Evolutionary conservation across 2,329 filamentous ascomycete species (phyloP).

Genomic region (Rutstroemia sp.): DNA sequence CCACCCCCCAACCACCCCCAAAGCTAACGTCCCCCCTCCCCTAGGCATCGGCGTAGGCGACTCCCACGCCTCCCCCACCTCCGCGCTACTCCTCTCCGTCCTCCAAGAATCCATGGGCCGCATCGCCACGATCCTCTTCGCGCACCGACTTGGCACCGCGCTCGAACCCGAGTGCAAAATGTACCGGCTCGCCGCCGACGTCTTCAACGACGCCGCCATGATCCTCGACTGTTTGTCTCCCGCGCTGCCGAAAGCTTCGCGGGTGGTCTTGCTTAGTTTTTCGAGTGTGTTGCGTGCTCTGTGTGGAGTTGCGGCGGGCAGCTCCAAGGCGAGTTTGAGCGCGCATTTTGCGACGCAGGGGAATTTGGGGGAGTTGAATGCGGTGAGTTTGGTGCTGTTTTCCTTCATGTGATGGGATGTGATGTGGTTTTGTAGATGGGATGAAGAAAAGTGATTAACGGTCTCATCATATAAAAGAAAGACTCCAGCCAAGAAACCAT

Average conservation of each 20-base stretch:
- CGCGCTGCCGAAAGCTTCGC: constrained; percentile 47
- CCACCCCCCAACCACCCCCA: no score
- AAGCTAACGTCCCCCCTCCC: neutral
- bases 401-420: no score
- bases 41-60: constrained; percentile 61
- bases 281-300: constrained; percentile 58
- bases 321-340: constrained; percentile 83
- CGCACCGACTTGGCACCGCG: constrained; percentile 57
- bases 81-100: constrained; percentile 57
- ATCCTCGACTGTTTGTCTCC: constrained; percentile 63
- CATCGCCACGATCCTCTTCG: constrained; percentile 63
- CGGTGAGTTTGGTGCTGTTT: constrained; percentile 40
- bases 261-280: constrained; percentile 50
- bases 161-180: constrained; percentile 68
- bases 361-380: constrained; percentile 89
- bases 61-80: constrained; percentile 54
- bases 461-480: constrained; percentile 37
- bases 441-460: no score
- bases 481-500: constrained; percentile 94
- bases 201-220: constrained; percentile 66
- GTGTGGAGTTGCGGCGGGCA: constrained; percentile 85
- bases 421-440: no score
- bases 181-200: constrained; percentile 61
- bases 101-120: constrained; percentile 59
- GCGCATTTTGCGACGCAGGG: constrained; percentile 84